Evolutionary conservation across 2,329 filamentous ascomycete species (phyloP).

Genomic region (Aspergillus sp.): DNA sequence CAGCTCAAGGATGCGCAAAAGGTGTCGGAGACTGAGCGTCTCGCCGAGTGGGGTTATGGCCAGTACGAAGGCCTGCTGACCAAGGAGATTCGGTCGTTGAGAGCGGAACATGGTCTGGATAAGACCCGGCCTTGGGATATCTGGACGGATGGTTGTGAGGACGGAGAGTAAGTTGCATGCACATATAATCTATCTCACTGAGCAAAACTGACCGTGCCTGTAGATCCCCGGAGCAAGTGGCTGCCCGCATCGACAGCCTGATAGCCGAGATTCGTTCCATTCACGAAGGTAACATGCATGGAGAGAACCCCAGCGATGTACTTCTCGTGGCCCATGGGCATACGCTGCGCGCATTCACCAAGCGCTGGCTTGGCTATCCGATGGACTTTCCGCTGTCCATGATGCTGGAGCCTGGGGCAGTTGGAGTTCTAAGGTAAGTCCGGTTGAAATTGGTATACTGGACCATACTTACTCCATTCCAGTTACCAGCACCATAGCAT

Average conservation of each 20-base stretch:
- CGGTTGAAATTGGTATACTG: too few species aligned
- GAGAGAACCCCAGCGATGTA: slow-evolving; percentile 38
- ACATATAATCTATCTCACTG: neutral
- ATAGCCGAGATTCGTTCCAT: slow-evolving; percentile 41
- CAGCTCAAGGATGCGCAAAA: slow-evolving; percentile 23
- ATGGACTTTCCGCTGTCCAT: slow-evolving; percentile 41
- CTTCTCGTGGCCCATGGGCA: slow-evolving; percentile 43
- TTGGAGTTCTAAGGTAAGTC: slow-evolving; percentile 41
- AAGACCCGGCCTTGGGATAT: slow-evolving; percentile 53
- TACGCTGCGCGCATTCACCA: slow-evolving; percentile 47
- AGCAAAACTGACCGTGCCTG: neutral
- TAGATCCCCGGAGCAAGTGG: slow-evolving; percentile 37
- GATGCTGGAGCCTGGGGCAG: slow-evolving; percentile 46
- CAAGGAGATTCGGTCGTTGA: slow-evolving; percentile 48
- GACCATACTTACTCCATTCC: neutral
- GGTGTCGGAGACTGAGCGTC: slow-evolving; percentile 49
- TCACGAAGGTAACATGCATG: slow-evolving; percentile 41
- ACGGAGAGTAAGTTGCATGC: slow-evolving; percentile 47
- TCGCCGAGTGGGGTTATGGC: slow-evolving; percentile 64
- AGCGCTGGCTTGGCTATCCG: slow-evolving; percentile 45
- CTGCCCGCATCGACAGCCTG: slow-evolving; percentile 40
- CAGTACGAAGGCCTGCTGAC: slow-evolving; percentile 58
- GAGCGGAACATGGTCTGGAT: slow-evolving; percentile 50
- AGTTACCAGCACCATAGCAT: slow-evolving; percentile 39
- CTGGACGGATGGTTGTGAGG: slow-evolving; percentile 58